Evolutionary conservation across 2,329 filamentous ascomycete species (phyloP).

Genomic region (Scytalidium sp.): DNA sequence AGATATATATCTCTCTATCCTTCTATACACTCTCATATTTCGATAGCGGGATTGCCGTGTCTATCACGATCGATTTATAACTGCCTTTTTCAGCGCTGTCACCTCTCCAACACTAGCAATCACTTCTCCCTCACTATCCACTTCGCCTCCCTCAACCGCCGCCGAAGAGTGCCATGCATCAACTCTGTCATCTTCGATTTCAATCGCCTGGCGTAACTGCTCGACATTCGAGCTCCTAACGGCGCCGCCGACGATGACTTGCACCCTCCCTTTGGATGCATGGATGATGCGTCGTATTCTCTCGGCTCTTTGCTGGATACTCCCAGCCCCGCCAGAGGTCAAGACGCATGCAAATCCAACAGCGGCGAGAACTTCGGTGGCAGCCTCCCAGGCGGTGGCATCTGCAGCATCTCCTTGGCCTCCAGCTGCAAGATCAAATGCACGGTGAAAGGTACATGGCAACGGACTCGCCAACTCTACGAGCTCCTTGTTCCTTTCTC

Average conservation of each 20-base stretch:
- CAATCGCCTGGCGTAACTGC: slow-evolving; percentile 21
- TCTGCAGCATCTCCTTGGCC: slow-evolving; percentile 8
- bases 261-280: slow-evolving; percentile 27
- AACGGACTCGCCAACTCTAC: slow-evolving; percentile 35
- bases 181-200: slow-evolving; percentile 13
- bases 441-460: slow-evolving; percentile 53
- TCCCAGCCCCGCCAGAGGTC: slow-evolving; percentile 43
- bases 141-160: slow-evolving; percentile 29
- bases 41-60: neutral
- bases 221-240: slow-evolving; percentile 42
- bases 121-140: slow-evolving; percentile 26
- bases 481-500: slow-evolving; percentile 35
- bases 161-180: slow-evolving; percentile 43
- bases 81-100: slow-evolving; percentile 7
- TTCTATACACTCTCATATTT: no score
- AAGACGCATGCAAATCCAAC: slow-evolving; percentile 45
- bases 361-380: slow-evolving; percentile 32
- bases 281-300: neutral
- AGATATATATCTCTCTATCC: neutral
- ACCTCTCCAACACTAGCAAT: slow-evolving; percentile 23
- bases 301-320: slow-evolving; percentile 17
- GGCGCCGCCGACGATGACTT: slow-evolving; percentile 48
- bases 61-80: neutral
- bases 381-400: slow-evolving; percentile 21
- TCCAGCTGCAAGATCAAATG: slow-evolving; percentile 39